Evolutionary conservation across 2,329 filamentous ascomycete genomes (phyloP).

Genomic region (Xylariaceae sp.): DNA sequence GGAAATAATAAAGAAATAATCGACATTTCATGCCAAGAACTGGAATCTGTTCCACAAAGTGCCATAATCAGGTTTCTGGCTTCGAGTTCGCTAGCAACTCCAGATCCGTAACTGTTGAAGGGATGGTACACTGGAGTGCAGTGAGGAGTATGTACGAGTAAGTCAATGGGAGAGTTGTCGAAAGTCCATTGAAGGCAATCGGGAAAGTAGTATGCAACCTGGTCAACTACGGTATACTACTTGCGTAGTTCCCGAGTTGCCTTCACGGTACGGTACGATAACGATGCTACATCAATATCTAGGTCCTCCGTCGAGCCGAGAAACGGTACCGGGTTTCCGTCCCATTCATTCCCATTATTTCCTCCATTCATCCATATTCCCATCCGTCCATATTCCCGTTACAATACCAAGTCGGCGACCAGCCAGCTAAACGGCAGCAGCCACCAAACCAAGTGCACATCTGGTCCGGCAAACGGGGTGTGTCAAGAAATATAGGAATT

Average conservation of each 20-base stretch:
- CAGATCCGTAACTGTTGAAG: not conserved
- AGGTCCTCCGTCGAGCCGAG: no score
- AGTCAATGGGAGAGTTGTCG: not conserved
- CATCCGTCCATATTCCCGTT: no score
- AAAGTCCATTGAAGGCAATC: not conserved
- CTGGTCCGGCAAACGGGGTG: no score
- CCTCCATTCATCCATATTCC: no score
- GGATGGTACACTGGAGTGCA: not conserved
- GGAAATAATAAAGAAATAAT: not conserved
- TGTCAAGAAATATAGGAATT: no score
- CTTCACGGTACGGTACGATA: not conserved
- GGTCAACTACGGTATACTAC: not conserved
- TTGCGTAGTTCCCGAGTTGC: not conserved
- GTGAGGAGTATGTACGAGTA: not conserved
- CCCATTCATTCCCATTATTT: no score
- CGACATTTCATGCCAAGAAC: not conserved
- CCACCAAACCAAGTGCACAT: no score
- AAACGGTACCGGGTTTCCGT: no score
- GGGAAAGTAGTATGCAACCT: not conserved
- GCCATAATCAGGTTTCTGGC: not conserved
- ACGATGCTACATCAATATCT: no score
- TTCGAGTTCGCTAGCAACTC: not conserved
- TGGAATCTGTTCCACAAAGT: conserved; percentile 1
- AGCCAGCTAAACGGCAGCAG: no score
- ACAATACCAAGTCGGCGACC: no score